Evolutionary conservation across 371 early-diverging fungal genomes (phyloP).

Genomic region (Enterocytospora artemiae): DNA sequence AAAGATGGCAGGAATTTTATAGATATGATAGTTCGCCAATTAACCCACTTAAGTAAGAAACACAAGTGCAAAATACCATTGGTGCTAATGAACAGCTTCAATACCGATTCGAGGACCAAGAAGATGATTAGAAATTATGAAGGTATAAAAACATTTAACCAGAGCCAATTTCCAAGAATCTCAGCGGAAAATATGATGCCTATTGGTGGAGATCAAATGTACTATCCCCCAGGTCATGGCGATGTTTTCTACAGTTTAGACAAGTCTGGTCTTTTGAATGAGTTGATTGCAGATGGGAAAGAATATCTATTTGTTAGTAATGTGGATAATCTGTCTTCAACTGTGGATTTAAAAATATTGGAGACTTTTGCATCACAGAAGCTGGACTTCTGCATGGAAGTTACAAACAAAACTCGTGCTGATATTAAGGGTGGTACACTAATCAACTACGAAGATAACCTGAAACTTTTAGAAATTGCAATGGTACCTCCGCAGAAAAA

Average conservation of each 20-base stretch:
- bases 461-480: slow-evolving; percentile 91
- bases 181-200: slow-evolving; percentile 80
- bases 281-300: slow-evolving; percentile 83
- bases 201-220: slow-evolving; percentile 60
- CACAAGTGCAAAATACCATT: slow-evolving; percentile 81
- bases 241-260: slow-evolving; percentile 84
- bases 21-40: slow-evolving; percentile 90
- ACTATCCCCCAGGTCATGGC: slow-evolving; percentile 99
- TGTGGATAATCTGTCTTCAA: slow-evolving; percentile 96
- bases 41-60: slow-evolving; percentile 80
- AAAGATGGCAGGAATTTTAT: slow-evolving; percentile 92
- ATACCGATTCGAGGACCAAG: slow-evolving; percentile 87
- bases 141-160: slow-evolving; percentile 85
- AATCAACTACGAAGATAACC: slow-evolving; percentile 82
- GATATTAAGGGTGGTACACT: slow-evolving; percentile 99
- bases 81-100: slow-evolving; percentile 98
- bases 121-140: slow-evolving; percentile 88
- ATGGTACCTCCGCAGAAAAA: slow-evolving; percentile 91
- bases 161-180: slow-evolving; percentile 85
- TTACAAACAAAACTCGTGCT: slow-evolving; percentile 95
- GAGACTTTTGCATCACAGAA: slow-evolving; percentile 75
- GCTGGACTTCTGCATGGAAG: slow-evolving; percentile 94
- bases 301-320: slow-evolving; percentile 96
- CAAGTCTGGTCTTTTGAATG: slow-evolving; percentile 83
- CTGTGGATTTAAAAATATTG: slow-evolving; percentile 80